Conservation (phyloP, 768 basidiomycete genomes). For the Boletus huronensis region DNA sequence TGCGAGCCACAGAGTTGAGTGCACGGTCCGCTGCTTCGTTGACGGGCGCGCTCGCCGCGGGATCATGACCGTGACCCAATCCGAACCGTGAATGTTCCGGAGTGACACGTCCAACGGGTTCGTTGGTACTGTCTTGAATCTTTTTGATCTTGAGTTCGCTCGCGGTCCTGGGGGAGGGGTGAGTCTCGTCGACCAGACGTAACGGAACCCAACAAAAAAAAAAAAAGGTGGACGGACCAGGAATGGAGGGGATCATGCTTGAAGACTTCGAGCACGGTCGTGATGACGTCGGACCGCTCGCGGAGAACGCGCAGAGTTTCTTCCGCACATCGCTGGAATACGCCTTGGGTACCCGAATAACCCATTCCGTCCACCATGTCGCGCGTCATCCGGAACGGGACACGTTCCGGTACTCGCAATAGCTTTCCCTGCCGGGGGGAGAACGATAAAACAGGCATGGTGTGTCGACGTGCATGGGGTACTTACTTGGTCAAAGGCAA, state of each 20-base stretch:
- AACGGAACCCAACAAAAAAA: not conserved
- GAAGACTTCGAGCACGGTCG: conserved; percentile 96
- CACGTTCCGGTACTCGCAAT: conserved; percentile 75
- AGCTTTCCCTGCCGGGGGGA: conserved; percentile 62
- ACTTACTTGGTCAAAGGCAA: conserved; percentile 89
- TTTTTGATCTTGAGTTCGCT: conserved; percentile 71
- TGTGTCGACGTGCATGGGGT: not conserved
- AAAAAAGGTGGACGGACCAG: conserved; percentile 52
- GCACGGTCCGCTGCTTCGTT: conserved; percentile 92
- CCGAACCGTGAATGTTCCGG: conserved; percentile 36
- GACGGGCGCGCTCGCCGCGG: conserved; percentile 55
- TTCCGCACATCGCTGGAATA: conserved; percentile 93
- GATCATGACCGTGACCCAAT: conserved; percentile 51
- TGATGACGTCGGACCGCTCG: conserved; percentile 78
- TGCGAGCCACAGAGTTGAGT: conserved; percentile 70
- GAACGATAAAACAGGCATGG: no score
- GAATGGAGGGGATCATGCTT: conserved; percentile 93
- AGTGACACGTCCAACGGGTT: conserved; percentile 20
- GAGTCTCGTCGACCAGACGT: not conserved
- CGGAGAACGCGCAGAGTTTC: conserved; percentile 91
- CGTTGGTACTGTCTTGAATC: conserved; percentile 46
- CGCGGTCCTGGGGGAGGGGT: conserved; percentile 55
- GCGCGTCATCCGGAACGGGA: conserved; percentile 92
- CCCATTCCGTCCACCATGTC: conserved; percentile 97
- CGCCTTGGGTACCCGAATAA: conserved; percentile 82